Evolutionary conservation across 257 asterid genomes (phyloP).

Genomic region (Cynanchum wilfordii): DNA sequence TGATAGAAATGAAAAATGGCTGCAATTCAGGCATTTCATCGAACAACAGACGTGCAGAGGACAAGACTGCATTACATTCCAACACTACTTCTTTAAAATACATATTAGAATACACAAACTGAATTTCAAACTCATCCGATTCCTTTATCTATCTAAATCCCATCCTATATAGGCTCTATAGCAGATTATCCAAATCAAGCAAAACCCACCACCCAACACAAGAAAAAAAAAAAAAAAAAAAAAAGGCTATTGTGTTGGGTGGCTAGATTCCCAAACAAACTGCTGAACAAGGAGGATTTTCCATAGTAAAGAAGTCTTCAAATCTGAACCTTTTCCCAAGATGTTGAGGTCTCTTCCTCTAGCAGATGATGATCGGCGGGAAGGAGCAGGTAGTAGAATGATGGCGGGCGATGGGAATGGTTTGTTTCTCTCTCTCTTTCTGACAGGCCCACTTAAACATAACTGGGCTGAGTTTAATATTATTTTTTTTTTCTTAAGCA

Average conservation of each 20-base stretch:
- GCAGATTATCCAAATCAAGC: neutral
- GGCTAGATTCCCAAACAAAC: neutral
- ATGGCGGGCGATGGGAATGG: neutral
- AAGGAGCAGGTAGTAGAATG: neutral
- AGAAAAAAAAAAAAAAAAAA: neutral
- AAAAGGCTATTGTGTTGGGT: neutral
- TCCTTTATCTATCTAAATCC: neutral
- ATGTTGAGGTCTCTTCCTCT: neutral
- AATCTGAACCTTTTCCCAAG: neutral
- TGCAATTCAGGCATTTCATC: conserved; percentile 5
- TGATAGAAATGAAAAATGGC: neutral
- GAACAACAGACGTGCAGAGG: neutral
- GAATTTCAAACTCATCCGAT: neutral
- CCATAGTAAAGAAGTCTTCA: neutral
- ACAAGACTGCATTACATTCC: neutral
- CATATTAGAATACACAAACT: neutral
- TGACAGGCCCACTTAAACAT: neutral
- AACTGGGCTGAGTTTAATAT: neutral
- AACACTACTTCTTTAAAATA: neutral
- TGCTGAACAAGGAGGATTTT: neutral
- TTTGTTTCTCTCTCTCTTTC: neutral
- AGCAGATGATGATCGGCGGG: neutral
- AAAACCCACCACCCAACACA: neutral
- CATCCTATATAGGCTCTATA: neutral
- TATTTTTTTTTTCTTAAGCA: too few relatives aligned